Percentiles rank a stretch among this genome's conserved stretches.
Evolutionary conservation across 768 basidiomycete genomes (phyloP).

Genomic region (Leccinum pellstonianum): DNA sequence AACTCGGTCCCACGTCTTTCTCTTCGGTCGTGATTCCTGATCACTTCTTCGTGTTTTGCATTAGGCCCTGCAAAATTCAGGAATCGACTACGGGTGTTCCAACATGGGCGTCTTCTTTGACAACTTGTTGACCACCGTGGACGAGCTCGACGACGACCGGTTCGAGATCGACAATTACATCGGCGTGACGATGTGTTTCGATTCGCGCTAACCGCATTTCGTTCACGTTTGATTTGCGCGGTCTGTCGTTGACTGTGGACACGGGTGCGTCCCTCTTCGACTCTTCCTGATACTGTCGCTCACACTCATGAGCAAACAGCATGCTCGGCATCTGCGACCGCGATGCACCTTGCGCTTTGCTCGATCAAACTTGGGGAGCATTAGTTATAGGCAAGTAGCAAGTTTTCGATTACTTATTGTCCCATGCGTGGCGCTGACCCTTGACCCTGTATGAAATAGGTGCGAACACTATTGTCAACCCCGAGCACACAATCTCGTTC

Average conservation of each 20-base stretch:
- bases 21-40: too few relatives aligned
- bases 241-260: constrained; percentile 50
- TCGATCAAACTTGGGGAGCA: constrained; percentile 46
- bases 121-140: too few relatives aligned
- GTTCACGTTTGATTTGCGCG: constrained; percentile 37
- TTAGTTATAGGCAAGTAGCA: constrained; percentile 35
- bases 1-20: too few relatives aligned
- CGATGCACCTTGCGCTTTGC: constrained; percentile 48
- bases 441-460: constrained; percentile 7
- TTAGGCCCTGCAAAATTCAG: too few relatives aligned
- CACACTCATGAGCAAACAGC: constrained; percentile 9
- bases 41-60: too few relatives aligned
- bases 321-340: constrained; percentile 48
- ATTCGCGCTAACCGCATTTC: constrained; percentile 34
- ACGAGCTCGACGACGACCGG: too few relatives aligned
- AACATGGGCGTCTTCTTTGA: too few relatives aligned
- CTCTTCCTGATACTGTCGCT: neutral
- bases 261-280: constrained; percentile 14
- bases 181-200: constrained; percentile 13
- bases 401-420: neutral
- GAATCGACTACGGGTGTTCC: too few relatives aligned
- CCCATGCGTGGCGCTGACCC: neutral
- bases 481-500: constrained; percentile 27
- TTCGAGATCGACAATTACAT: too few relatives aligned
- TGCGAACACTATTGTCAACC: constrained; percentile 31